phyloP scores from a whole-genome alignment of 73 alveolate genomes.

The Uronychia setigera region DNA sequence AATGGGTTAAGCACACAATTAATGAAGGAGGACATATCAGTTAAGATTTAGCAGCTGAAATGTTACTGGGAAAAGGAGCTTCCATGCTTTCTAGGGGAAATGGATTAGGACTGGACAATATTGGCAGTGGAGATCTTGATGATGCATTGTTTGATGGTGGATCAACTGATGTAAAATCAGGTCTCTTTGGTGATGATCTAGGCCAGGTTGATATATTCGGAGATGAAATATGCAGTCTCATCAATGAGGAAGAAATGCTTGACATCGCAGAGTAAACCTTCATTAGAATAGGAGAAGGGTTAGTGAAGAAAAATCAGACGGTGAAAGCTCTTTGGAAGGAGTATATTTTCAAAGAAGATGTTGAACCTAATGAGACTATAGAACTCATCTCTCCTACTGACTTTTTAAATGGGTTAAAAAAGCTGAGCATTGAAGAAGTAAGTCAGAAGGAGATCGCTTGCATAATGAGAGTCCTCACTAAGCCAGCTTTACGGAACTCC shows the following conservation, averaged over 20 bases:
- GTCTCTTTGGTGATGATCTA: not conserved
- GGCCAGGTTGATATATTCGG: not conserved
- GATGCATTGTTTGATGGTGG: not conserved
- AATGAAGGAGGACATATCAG: no score
- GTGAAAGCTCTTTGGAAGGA: slow-evolving; percentile 13
- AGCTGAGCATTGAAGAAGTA: slow-evolving; percentile 21
- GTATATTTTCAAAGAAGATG: slow-evolving; percentile 5
- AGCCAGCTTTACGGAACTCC: slow-evolving; percentile 27
- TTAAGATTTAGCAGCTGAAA: no score
- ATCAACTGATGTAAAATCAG: not conserved
- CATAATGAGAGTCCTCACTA: slow-evolving; percentile 47
- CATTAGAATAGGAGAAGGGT: slow-evolving; percentile 36
- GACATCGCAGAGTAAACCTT: slow-evolving; percentile 45
- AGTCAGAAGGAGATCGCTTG: slow-evolving; percentile 35
- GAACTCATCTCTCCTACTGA: slow-evolving; percentile 35
- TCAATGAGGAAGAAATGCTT: slow-evolving; percentile 42
- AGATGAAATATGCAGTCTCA: not conserved
- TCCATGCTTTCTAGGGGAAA: no score
- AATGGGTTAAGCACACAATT: not conserved
- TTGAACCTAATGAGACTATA: slow-evolving; percentile 7
- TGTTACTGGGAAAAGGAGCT: no score
- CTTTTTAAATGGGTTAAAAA: slow-evolving; percentile 32
- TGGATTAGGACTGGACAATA: no score
- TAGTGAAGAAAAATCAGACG: not conserved
- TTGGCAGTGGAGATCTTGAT: slow-evolving; percentile 4